Base-by-base conservation (phyloP, 202 grass and related monocot genomes). In the Schoenoplectus triqueter region DNA sequence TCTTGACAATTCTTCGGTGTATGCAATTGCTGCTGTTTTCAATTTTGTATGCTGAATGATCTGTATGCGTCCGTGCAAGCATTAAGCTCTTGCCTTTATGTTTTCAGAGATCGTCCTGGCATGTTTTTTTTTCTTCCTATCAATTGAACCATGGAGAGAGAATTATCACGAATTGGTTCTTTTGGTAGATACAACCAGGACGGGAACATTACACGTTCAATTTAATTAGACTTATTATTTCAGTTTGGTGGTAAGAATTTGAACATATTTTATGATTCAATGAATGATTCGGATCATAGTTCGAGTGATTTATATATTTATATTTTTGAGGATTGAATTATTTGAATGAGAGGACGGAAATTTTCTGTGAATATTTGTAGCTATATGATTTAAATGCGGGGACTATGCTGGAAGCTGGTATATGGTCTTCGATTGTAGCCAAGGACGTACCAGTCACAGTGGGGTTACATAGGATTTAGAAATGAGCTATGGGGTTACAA, bases 241-340 rank as follows among this genome's bases (percentile, higher is more conserved):
- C 40, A 60, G 5, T 78, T 57, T 59, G 73, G 11, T 78, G 59
- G 59, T 78, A 57, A 57, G 73, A 78, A 39, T 59, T 59, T 42
- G 21, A 78, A 31, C 22, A 78, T 60, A 60, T 15, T 78, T 9
- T 44, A 8, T 54, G 49, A 78, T 60, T 78, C 55, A 41, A 44
- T 78, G 6, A 42, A 17, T 60, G 60, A 61, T 7, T 13, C 1
- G 54, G 74, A 15, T 60, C 10, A 39, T 76, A 5, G 55, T 54
- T 76, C 4, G 39, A 14, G 9, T 55, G 11, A 46, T 73, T 56
- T 47, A 76, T 55, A 20, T 76, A 22, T 49, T 10, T 73, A 5
- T 73, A 48, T 68, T 13, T 68, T 71, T 71, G 42, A 73, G 17
- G n/a, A 73, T 73, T 73, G 45, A 8, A 78, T 41, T 78, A 7